Conservation (phyloP, 2,329 filamentous ascomycete genomes). For the Diaporthe eres region DNA sequence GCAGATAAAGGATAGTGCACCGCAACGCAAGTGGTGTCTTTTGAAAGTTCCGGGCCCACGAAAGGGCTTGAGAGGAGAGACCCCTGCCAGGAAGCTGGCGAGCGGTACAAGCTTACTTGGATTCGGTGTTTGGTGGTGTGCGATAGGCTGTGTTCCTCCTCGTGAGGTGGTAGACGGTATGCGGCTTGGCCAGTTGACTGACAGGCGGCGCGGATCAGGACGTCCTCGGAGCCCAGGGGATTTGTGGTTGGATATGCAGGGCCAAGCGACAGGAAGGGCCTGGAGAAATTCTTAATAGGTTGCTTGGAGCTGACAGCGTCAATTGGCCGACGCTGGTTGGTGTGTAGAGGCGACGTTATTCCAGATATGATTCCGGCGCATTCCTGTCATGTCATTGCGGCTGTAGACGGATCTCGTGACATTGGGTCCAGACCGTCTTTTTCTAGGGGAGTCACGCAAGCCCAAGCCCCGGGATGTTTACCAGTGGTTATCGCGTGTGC, state of each 20-base stretch:
- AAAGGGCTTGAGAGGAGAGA: not conserved
- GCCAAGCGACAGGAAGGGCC: constrained; percentile 35
- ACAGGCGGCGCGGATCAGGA: constrained; percentile 14
- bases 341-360: constrained; percentile 32
- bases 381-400: constrained; percentile 26
- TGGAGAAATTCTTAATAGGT: constrained; percentile 39
- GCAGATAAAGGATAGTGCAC: constrained; percentile 17
- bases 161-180: constrained; percentile 14
- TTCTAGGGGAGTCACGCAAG: constrained; percentile 14
- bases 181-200: constrained; percentile 11
- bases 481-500: constrained; percentile 1
- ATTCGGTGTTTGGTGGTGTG: not conserved
- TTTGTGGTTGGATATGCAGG: constrained; percentile 24
- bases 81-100: not conserved
- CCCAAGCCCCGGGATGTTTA: not conserved
- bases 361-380: constrained; percentile 34
- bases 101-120: not conserved
- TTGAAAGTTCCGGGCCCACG: not conserved
- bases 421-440: constrained; percentile 11
- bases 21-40: not conserved
- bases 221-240: not conserved
- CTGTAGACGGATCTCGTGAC: constrained; percentile 25
- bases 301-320: constrained; percentile 23
- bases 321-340: constrained; percentile 25
- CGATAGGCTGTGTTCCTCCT: constrained; percentile 8